Conservation (phyloP, 129 eudicot species). For the Silybum marianum region DNA sequence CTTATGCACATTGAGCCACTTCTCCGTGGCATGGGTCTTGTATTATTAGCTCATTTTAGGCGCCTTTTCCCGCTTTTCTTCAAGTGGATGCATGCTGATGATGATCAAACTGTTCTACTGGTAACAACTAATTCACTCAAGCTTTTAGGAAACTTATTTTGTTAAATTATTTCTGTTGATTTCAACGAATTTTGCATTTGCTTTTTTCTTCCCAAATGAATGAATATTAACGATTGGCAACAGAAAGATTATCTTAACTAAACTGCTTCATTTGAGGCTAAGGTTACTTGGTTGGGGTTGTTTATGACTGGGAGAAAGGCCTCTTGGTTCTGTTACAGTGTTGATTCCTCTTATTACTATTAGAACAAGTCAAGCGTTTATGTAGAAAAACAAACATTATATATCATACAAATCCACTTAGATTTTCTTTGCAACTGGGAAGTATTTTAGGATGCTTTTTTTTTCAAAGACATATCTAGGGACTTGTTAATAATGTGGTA, state of each 20-base stretch:
- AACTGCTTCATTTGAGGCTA: background rate
- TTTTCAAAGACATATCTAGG: background rate
- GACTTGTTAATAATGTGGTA: background rate
- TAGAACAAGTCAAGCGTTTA: background rate
- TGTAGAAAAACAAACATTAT: background rate
- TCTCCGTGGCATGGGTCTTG: conserved; percentile 66
- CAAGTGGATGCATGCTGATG: conserved; percentile 94
- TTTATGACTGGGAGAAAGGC: background rate
- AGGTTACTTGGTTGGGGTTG: background rate
- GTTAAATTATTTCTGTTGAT: background rate
- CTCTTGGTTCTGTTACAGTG: background rate
- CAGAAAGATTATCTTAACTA: no score
- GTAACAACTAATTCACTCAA: conserved; percentile 38
- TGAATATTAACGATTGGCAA: no score
- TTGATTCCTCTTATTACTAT: background rate
- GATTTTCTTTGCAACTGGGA: background rate
- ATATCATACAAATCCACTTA: no score
- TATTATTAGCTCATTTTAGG: conserved; percentile 82
- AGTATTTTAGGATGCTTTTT: background rate
- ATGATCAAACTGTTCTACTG: conserved; percentile 74
- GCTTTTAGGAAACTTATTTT: background rate
- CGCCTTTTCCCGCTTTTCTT: conserved; percentile 89
- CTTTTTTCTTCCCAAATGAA: background rate
- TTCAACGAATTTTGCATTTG: background rate
- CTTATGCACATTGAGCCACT: conserved; percentile 55